Evolutionary conservation across 2,329 filamentous ascomycete genomes (phyloP).

Genomic region (Fusarium miscanthi): DNA sequence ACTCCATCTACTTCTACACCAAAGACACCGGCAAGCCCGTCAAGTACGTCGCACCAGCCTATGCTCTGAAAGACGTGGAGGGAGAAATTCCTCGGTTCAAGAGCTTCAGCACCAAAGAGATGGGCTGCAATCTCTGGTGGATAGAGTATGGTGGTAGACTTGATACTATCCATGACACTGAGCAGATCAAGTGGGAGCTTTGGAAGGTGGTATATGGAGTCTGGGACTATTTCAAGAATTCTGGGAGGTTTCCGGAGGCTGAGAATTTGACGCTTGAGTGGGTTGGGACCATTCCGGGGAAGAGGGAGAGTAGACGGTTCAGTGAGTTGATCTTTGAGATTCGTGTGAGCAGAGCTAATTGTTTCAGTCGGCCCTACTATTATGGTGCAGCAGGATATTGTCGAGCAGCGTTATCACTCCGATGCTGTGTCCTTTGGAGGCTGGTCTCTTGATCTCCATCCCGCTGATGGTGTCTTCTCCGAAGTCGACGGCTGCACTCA

Average conservation of each 20-base stretch:
- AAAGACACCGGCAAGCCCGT: conserved; percentile 14
- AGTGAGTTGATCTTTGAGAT: background rate
- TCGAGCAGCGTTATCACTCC: conserved; percentile 3
- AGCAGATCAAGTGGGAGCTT: conserved; percentile 21
- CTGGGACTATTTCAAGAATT: conserved; percentile 26
- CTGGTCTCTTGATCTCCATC: conserved; percentile 18
- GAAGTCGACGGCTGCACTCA: conserved; percentile 21
- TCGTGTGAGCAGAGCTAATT: background rate
- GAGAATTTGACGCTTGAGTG: conserved; percentile 20
- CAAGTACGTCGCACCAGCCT: conserved; percentile 9
- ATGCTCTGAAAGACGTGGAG: conserved; percentile 11
- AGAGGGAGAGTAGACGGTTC: conserved; percentile 17
- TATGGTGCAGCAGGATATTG: conserved; percentile 18
- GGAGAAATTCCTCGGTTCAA: conserved; percentile 15
- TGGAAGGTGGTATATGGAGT: conserved; percentile 25
- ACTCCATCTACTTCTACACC: conserved; percentile 25
- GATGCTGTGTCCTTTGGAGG: conserved; percentile 18
- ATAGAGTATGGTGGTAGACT: conserved; percentile 22
- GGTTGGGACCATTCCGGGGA: conserved; percentile 12
- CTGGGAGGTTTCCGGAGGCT: conserved; percentile 6
- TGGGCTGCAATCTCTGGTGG: conserved; percentile 23
- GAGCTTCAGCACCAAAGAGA: conserved; percentile 18
- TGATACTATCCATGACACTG: conserved; percentile 18
- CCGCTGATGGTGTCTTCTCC: conserved; percentile 18
- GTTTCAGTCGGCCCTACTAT: conserved; percentile 1